Evolutionary conservation across 2,329 filamentous ascomycete genomes (phyloP).

Genomic region (Periconia macrospinosa): DNA sequence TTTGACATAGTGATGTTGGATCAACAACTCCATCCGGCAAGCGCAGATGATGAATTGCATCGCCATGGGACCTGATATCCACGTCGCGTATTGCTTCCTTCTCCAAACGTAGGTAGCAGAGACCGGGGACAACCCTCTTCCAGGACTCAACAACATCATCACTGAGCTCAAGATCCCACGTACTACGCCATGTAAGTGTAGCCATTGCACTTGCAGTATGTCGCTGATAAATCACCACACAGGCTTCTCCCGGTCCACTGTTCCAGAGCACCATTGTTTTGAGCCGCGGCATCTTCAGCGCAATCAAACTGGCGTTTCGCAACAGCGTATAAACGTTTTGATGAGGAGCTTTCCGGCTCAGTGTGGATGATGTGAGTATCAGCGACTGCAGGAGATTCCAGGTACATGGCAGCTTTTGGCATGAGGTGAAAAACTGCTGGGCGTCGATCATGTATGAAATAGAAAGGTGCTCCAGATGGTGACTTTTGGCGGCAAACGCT

Average conservation of each 20-base stretch:
- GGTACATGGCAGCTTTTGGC: constrained; percentile 22
- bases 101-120: constrained; percentile 18
- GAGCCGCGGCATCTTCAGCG: constrained; percentile 23
- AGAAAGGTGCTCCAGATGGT: constrained; percentile 20
- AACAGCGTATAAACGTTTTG: constrained; percentile 20
- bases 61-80: constrained; percentile 21
- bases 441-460: constrained; percentile 26
- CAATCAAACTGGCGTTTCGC: constrained; percentile 20
- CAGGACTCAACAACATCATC: constrained; percentile 20
- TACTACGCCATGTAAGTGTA: constrained; percentile 23
- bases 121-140: constrained; percentile 18
- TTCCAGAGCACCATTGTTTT: constrained; percentile 24
- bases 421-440: constrained; percentile 22
- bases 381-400: constrained; percentile 22
- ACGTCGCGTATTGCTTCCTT: constrained; percentile 21
- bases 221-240: constrained; percentile 22
- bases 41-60: constrained; percentile 21
- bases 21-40: constrained; percentile 20
- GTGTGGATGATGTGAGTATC: constrained; percentile 22
- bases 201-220: constrained; percentile 17
- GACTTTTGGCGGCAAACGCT: constrained; percentile 21
- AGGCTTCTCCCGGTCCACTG: constrained; percentile 20
- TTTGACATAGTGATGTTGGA: constrained; percentile 19
- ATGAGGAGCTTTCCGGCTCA: constrained; percentile 16
- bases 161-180: constrained; percentile 21